These are phyloP conservation scores for Kuraishia ogatae DNA, from an alignment of 805 yeast genomes.

Conservation along the genomic window DNA sequence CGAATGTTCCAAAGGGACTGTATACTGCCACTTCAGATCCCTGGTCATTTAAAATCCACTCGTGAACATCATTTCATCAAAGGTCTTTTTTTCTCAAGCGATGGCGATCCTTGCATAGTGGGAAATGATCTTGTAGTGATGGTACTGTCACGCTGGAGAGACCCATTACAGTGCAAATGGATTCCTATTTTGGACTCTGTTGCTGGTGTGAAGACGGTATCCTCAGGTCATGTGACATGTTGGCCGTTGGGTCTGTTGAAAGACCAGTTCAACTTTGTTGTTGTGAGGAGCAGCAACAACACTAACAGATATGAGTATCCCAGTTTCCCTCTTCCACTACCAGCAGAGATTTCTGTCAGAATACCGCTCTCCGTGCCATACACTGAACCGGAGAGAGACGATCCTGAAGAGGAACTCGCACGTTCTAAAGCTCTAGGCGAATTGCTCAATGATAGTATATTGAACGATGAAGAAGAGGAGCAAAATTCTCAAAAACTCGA, in stretches of 20 bases:
- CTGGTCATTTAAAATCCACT: neutral
- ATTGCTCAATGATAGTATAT: slow-evolving; percentile 46
- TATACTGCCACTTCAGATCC: slow-evolving; percentile 30
- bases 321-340: slow-evolving; percentile 75
- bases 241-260: slow-evolving; percentile 84
- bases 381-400: slow-evolving; percentile 19
- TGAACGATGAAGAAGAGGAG: slow-evolving; percentile 26
- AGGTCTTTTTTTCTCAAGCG: slow-evolving; percentile 77
- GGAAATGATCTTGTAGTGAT: slow-evolving; percentile 71
- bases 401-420: slow-evolving; percentile 57
- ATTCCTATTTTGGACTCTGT: slow-evolving; percentile 67
- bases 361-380: slow-evolving; percentile 44
- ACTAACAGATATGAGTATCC: slow-evolving; percentile 42
- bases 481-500: slow-evolving; percentile 7
- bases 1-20: slow-evolving; percentile 32
- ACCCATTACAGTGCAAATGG: slow-evolving; percentile 73
- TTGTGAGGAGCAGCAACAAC: slow-evolving; percentile 51
- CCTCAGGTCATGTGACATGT: slow-evolving; percentile 54
- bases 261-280: slow-evolving; percentile 65
- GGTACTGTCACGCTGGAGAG: slow-evolving; percentile 73
- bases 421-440: slow-evolving; percentile 55
- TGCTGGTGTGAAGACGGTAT: slow-evolving; percentile 39
- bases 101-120: slow-evolving; percentile 84
- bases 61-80: slow-evolving; percentile 28
- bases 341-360: slow-evolving; percentile 65